A percentile compares a stretch with the other conserved stretches of the same genome.
Conservation (phyloP, 768 basidiomycete genomes). For the Rhodotorula graminis region DNA sequence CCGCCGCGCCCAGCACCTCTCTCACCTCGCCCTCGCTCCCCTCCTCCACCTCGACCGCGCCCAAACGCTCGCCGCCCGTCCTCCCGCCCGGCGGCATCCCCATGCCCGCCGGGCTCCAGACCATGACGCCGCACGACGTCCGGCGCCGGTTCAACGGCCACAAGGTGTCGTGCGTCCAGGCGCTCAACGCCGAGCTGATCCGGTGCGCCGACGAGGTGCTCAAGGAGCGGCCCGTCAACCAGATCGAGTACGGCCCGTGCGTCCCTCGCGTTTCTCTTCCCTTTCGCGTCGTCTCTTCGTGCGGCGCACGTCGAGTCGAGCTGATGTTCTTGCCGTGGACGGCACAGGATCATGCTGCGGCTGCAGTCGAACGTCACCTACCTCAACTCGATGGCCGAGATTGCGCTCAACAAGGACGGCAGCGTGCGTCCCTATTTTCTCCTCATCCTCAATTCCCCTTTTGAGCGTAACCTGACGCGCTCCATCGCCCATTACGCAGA, state of each 20-base stretch:
- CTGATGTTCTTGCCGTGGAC: background rate
- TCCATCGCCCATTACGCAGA: background rate
- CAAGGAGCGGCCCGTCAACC: constrained; percentile 1
- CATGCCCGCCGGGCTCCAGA: constrained; percentile 7
- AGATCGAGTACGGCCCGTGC: constrained; percentile 17
- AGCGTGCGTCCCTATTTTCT: constrained; percentile 1
- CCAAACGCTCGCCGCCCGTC: background rate
- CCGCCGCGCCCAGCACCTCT: background rate
- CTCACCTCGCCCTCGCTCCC: background rate
- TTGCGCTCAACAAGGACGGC: background rate
- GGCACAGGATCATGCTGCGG: constrained; percentile 23
- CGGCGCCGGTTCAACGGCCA: constrained; percentile 24
- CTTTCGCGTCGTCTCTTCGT: too few species aligned
- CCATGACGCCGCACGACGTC: constrained; percentile 28
- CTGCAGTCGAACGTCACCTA: constrained; percentile 30
- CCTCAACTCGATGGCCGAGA: constrained; percentile 19
- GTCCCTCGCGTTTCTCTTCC: background rate
- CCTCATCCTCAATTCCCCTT: background rate
- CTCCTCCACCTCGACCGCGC: background rate
- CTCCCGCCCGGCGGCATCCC: background rate
- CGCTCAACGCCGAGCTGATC: constrained; percentile 31
- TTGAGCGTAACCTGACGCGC: too few species aligned
- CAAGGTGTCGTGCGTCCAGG: constrained; percentile 20
- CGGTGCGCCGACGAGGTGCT: constrained; percentile 25
- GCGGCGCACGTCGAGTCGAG: too few species aligned